Evolutionary conservation across 306 rosid species (phyloP).

Genomic region (Rubus parviflorus): DNA sequence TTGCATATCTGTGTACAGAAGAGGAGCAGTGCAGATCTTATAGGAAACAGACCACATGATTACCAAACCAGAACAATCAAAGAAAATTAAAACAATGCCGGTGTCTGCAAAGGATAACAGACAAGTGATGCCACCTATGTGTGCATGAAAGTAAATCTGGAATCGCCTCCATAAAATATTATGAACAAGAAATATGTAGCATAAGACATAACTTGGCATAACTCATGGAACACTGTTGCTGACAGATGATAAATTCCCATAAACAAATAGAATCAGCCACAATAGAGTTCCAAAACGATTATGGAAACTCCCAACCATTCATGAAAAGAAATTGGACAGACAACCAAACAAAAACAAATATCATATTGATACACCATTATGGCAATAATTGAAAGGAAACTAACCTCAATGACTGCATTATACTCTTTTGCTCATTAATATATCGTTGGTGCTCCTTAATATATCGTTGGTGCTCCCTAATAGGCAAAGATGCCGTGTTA

Average conservation of each 20-base stretch:
- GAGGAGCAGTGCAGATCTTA: neutral
- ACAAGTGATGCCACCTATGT: neutral
- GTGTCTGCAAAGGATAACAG: neutral
- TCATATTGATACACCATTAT: neutral
- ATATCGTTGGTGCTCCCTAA: too few relatives aligned
- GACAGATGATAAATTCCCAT: neutral
- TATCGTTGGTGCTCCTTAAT: too few relatives aligned
- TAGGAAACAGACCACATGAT: neutral
- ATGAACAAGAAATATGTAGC: neutral
- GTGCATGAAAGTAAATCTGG: neutral
- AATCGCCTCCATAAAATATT: neutral
- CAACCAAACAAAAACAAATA: slow-evolving; percentile 14
- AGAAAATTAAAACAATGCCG: neutral
- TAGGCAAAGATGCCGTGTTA: slow-evolving; percentile 39
- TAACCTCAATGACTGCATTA: slow-evolving; percentile 94
- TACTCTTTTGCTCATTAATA: slow-evolving; percentile 77
- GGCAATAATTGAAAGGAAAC: slow-evolving; percentile 6
- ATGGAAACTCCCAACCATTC: slow-evolving; percentile 4
- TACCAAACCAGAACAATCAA: neutral
- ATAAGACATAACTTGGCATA: neutral
- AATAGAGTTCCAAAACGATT: slow-evolving; percentile 10
- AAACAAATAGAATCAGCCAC: neutral
- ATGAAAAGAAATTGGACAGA: neutral
- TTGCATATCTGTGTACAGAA: neutral
- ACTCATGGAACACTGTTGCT: neutral